Evolutionary conservation across 2,329 filamentous ascomycete genomes (phyloP).

Genomic region (Colletotrichum sp.): DNA sequence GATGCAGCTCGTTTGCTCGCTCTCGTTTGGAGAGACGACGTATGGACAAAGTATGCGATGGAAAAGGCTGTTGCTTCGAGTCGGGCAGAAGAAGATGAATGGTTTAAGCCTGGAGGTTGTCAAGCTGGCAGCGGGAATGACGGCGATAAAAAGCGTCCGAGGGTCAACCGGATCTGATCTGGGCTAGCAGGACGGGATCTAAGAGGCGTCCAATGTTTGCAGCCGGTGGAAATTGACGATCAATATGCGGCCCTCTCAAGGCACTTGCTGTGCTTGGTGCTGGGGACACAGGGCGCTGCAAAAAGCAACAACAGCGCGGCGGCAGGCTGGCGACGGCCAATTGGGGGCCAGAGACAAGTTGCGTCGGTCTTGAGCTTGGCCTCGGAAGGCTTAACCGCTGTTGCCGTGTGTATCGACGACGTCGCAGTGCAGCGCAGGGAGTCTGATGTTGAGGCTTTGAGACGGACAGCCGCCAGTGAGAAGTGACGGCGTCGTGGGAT

Average conservation of each 20-base stretch:
- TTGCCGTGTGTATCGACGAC: not conserved
- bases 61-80: not conserved
- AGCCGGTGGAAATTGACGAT: constrained; percentile 19
- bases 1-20: not conserved
- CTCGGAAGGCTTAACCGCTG: not conserved
- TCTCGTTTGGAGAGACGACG: not conserved
- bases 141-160: not conserved
- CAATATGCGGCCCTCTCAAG: not conserved
- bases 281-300: not conserved
- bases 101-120: not conserved
- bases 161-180: constrained; percentile 11
- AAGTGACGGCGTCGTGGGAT: not conserved
- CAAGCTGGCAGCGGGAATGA: constrained; percentile 6
- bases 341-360: not conserved
- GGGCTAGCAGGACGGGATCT: constrained; percentile 13
- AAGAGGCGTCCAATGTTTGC: constrained; percentile 22
- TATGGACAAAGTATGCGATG: not conserved
- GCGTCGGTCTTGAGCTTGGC: not conserved
- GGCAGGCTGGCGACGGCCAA: not conserved
- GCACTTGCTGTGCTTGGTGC: not conserved
- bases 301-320: constrained; percentile 5
- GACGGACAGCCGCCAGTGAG: not conserved
- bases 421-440: not conserved
- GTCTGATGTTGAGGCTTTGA: constrained; percentile 6
- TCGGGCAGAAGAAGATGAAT: not conserved